Evolutionary conservation across 1,139 yeast genomes (phyloP).

Genomic region (Candida pseudoviswanathii): DNA sequence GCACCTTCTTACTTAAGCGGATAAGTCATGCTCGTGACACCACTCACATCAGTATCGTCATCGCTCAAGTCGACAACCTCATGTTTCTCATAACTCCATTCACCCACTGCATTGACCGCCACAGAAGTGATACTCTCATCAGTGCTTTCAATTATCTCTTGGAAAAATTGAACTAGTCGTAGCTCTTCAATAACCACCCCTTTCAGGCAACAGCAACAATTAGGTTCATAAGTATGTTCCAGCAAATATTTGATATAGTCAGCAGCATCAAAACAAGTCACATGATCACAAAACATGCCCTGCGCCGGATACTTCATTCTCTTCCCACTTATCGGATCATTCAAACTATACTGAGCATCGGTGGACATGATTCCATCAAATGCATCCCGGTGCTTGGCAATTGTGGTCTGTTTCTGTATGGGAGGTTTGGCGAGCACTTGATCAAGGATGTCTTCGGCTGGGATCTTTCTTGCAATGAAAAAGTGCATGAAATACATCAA

Average conservation of each 20-base stretch:
- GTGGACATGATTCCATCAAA: constrained; percentile 57
- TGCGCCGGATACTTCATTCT: constrained; percentile 63
- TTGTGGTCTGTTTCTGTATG: constrained; percentile 45
- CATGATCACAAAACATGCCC: constrained; percentile 60
- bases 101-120: constrained; percentile 57
- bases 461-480: constrained; percentile 52
- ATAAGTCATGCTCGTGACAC: no score
- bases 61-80: constrained; percentile 1
- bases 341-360: constrained; percentile 45
- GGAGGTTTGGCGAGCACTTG: constrained; percentile 34
- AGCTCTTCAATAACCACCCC: constrained; percentile 49
- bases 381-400: constrained; percentile 41
- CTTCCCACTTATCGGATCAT: constrained; percentile 67
- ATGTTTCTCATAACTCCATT: constrained; percentile 40
- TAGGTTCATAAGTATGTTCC: constrained; percentile 40
- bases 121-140: constrained; percentile 51
- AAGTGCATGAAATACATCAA: constrained; percentile 49
- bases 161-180: constrained; percentile 62
- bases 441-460: constrained; percentile 37
- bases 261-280: constrained; percentile 72
- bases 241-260: constrained; percentile 61
- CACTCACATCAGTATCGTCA: neutral
- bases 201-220: constrained; percentile 66
- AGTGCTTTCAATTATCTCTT: constrained; percentile 49
- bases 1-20: neutral